phyloP scores from a whole-genome alignment of 495 filamentous ascomycete genomes.

The Lepidopterella palustris region DNA sequence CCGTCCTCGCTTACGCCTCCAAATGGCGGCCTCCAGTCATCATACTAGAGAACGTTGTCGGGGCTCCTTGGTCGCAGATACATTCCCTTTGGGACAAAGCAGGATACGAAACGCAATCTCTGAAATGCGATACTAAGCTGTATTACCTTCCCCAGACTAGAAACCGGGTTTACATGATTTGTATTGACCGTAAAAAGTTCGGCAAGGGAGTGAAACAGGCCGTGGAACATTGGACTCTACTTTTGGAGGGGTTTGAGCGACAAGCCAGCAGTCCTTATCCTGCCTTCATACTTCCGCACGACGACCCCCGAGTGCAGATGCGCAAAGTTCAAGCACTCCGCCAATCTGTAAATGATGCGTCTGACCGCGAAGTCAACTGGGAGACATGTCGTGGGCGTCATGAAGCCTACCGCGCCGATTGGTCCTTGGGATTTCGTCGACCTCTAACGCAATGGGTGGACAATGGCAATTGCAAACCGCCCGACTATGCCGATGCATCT shows the following conservation, averaged over 20 bases:
- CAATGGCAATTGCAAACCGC: constrained; percentile 43
- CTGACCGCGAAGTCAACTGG: constrained; percentile 23
- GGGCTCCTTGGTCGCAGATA: constrained; percentile 58
- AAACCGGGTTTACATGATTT: constrained; percentile 63
- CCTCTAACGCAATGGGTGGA: constrained; percentile 53
- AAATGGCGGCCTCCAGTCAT: constrained; percentile 55
- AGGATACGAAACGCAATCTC: constrained; percentile 48
- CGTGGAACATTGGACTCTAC: constrained; percentile 34
- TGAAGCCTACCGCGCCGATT: neutral
- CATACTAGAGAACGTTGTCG: constrained; percentile 67
- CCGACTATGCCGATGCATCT: constrained; percentile 49
- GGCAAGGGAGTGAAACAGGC: constrained; percentile 14
- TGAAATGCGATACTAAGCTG: constrained; percentile 60
- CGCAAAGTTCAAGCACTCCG: constrained; percentile 36
- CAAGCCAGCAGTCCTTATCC: constrained; percentile 58
- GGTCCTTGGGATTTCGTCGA: constrained; percentile 45
- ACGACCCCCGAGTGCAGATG: constrained; percentile 51
- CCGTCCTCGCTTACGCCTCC: constrained; percentile 52
- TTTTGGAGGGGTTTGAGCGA: constrained; percentile 46
- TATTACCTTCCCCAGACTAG: constrained; percentile 79
- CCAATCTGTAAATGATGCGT: neutral
- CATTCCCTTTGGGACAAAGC: constrained; percentile 33
- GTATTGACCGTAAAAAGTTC: constrained; percentile 44
- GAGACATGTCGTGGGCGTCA: constrained; percentile 14
- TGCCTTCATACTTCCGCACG: constrained; percentile 52